Base-by-base conservation (phyloP, 306 rosid genomes). In the Vicia sativa region DNA sequence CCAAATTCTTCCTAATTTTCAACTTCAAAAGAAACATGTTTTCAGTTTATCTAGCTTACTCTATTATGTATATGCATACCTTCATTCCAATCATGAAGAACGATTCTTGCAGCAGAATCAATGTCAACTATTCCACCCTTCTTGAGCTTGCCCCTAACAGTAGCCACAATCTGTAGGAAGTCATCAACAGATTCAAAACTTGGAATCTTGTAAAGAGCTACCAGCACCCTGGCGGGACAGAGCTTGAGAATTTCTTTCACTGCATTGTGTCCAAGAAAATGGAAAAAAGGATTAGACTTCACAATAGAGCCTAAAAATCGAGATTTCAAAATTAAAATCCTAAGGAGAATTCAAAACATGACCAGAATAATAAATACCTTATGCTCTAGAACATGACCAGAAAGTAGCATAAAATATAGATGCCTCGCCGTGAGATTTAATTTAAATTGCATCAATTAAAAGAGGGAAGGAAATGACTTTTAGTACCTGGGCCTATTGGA, bases 201-300 rank as follows among this genome's bases (percentile, higher is more conserved):
- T 46, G 92, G 87, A 76, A 95, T 67, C 78, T 88, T 88, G 80
- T 90, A 95, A 7, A 87, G 77, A 31, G 91, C 35, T 69, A 91
- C 92, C 79, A 95, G 65, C 72, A 80, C 53, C 65, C 74, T 75
- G 48, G 85, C 77, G 0, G 91, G 92, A 77, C 99, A 95, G 42
- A 80, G 92, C 82, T 87, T 91, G 78, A 91, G 85, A 79, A 95
- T 95, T 80, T 95, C 99, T 95, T 84, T 95, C 60, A 95, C 99
- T 95, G 86, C 49, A 31, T n/a, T n/a, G 65, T 44, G 64, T 29
- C 28, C 67, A 26, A 26, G 62, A 15, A 66, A 61, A 43, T 44
- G n/a, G 11, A 28, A 12, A 42, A 59, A 55, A 11, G 49, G 55
- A 52, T 42, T 43, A 68, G 53, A 69, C 9, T 53, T 31, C 42